Percentiles rank a stretch among this genome's conserved stretches.
Evolutionary conservation across 768 basidiomycete species (phyloP).

Genomic region (Naganishia vishniacii): DNA sequence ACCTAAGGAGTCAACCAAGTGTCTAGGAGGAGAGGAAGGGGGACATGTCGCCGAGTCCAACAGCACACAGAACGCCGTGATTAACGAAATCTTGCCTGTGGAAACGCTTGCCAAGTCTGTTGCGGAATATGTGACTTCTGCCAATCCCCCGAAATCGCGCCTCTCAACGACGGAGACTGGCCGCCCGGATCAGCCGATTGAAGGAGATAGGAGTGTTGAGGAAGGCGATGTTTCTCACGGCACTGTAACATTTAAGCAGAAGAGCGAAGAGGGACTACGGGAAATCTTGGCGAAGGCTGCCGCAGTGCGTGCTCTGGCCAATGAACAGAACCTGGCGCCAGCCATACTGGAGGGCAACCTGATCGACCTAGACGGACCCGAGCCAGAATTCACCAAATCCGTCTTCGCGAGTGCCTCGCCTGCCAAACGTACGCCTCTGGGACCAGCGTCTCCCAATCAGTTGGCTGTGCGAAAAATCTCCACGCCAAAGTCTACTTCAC

Average conservation of each 20-base stretch:
- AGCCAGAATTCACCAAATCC: background rate
- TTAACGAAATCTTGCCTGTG: too few species aligned
- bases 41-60: too few species aligned
- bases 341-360: constrained; percentile 1
- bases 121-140: too few species aligned
- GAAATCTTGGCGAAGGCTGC: constrained; percentile 9
- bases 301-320: constrained; percentile 1
- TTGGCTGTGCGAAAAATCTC: background rate
- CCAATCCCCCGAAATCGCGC: too few species aligned
- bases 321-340: background rate
- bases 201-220: constrained; percentile 1
- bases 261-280: background rate
- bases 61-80: too few species aligned
- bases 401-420: background rate
- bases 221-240: constrained; percentile 12
- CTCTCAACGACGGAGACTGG: constrained; percentile 14
- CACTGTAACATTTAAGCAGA: constrained; percentile 23
- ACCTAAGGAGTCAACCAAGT: too few species aligned
- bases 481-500: background rate
- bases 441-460: constrained; percentile 14
- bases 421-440: constrained; percentile 12
- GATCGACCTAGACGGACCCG: constrained; percentile 9
- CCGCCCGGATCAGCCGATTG: background rate
- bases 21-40: too few species aligned
- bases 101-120: too few species aligned